A percentile compares a stretch with the other conserved stretches of the same genome.
Conservation (phyloP, 2,329 filamentous ascomycete genomes). For the Paraphoma chrysanthemicola region DNA sequence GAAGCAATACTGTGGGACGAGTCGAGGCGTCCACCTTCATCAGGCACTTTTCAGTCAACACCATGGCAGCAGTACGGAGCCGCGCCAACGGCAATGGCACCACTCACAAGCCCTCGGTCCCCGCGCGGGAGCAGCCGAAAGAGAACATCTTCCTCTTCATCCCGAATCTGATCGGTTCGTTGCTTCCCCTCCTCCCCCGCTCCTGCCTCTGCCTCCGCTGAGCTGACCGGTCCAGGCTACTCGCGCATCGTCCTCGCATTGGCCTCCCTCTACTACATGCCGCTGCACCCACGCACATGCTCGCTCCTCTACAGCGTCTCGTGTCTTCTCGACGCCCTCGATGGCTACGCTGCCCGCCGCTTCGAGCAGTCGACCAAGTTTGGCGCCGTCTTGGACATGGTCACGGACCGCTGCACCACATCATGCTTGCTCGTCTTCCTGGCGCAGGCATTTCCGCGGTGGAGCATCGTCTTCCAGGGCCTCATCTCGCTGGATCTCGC, state of each 20-base stretch:
- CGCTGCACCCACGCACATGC: constrained; percentile 94
- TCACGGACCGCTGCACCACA: constrained; percentile 97
- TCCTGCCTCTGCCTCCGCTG: background rate
- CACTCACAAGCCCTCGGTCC: constrained; percentile 24
- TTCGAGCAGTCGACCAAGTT: constrained; percentile 94
- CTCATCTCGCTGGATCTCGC: constrained; percentile 92
- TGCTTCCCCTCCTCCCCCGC: background rate
- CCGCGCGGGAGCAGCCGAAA: constrained; percentile 39
- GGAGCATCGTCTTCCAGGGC: constrained; percentile 92
- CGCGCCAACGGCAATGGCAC: constrained; percentile 41
- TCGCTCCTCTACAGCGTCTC: constrained; percentile 90
- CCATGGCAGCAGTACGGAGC: constrained; percentile 37
- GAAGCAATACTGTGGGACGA: background rate
- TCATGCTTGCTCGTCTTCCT: constrained; percentile 94
- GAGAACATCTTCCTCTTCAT: constrained; percentile 64
- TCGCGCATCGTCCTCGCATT: constrained; percentile 68
- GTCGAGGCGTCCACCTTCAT: background rate
- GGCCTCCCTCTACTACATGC: constrained; percentile 98
- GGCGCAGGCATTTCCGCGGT: constrained; percentile 91
- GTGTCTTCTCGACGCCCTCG: constrained; percentile 92
- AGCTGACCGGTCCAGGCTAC: constrained; percentile 51
- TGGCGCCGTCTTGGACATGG: constrained; percentile 97
- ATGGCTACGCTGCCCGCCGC: constrained; percentile 87
- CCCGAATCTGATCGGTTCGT: constrained; percentile 59
- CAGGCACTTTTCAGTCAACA: constrained; percentile 2